These are phyloP conservation scores for Cladobotryum mycophilum DNA, from an alignment of 2,329 filamentous ascomycete species.

Conservation along the genomic window DNA sequence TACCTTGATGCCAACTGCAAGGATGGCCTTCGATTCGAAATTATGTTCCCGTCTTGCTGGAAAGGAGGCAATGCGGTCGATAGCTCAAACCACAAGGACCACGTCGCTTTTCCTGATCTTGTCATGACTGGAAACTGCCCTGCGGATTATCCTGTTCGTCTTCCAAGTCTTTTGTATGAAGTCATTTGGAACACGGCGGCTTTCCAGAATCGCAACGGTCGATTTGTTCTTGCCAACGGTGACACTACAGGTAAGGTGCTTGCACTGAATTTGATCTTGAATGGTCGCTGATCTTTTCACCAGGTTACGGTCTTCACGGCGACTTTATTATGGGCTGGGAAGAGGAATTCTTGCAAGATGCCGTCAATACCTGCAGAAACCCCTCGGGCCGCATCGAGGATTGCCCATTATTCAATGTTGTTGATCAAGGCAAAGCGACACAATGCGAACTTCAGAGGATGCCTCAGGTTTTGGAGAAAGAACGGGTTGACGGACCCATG, in stretches of 20 bases:
- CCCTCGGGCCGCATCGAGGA: conserved; percentile 61
- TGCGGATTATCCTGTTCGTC: conserved; percentile 55
- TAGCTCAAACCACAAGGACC: conserved; percentile 49
- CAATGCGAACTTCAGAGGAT: conserved; percentile 55
- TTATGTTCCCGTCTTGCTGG: conserved; percentile 90
- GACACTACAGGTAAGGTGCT: conserved; percentile 59
- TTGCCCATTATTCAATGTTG: conserved; percentile 69
- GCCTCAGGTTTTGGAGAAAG: conserved; percentile 47
- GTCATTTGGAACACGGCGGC: conserved; percentile 71
- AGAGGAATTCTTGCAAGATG: conserved; percentile 57
- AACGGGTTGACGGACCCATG: conserved; percentile 53
- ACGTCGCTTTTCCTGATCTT: conserved; percentile 72
- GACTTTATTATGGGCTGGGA: conserved; percentile 83
- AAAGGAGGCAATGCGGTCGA: conserved; percentile 61
- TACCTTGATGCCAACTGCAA: conserved; percentile 75
- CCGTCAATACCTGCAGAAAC: conserved; percentile 71
- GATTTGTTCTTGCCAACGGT: conserved; percentile 72
- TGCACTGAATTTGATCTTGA: not conserved
- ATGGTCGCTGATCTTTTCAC: not conserved
- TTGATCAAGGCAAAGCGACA: conserved; percentile 50
- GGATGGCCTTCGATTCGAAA: conserved; percentile 75
- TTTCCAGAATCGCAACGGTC: conserved; percentile 56
- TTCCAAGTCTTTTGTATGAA: conserved; percentile 77
- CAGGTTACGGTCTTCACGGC: conserved; percentile 69
- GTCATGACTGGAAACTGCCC: conserved; percentile 76